Evolutionary conservation across 495 filamentous ascomycete species (phyloP).

Genomic region (Tetracladium marchalianum): DNA sequence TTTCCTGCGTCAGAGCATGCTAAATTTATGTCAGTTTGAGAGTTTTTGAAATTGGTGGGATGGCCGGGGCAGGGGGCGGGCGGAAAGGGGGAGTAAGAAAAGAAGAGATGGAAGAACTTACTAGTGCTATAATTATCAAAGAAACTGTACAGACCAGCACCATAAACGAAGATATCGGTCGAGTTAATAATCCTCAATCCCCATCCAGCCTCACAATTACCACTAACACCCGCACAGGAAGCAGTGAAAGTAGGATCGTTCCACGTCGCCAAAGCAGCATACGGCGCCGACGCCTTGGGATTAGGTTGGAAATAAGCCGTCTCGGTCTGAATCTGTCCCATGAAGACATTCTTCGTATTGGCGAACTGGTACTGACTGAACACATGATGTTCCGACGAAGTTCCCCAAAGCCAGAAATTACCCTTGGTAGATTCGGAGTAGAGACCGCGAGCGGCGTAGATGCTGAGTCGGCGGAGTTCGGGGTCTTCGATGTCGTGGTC

Average conservation of each 20-base stretch:
- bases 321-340: conserved; percentile 75
- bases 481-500: conserved; percentile 65
- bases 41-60: conserved; percentile 11
- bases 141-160: conserved; percentile 69
- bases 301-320: conserved; percentile 66
- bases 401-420: conserved; percentile 47
- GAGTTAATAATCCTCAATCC: conserved; percentile 40
- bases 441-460: conserved; percentile 61
- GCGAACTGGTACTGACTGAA: conserved; percentile 77
- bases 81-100: conserved; percentile 41
- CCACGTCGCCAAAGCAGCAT: conserved; percentile 46
- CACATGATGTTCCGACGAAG: conserved; percentile 64
- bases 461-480: conserved; percentile 47
- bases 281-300: conserved; percentile 50
- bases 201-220: conserved; percentile 39
- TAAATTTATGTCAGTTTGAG: conserved; percentile 27
- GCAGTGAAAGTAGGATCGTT: conserved; percentile 29
- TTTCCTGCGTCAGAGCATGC: conserved; percentile 33
- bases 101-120: conserved; percentile 31
- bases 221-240: conserved; percentile 40
- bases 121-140: conserved; percentile 45
- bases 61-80: background rate
- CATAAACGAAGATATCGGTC: conserved; percentile 50
- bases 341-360: conserved; percentile 58
- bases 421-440: conserved; percentile 50